Evolutionary conservation across 75 land plant species (phyloP).

Genomic region (Pinus taeda): DNA sequence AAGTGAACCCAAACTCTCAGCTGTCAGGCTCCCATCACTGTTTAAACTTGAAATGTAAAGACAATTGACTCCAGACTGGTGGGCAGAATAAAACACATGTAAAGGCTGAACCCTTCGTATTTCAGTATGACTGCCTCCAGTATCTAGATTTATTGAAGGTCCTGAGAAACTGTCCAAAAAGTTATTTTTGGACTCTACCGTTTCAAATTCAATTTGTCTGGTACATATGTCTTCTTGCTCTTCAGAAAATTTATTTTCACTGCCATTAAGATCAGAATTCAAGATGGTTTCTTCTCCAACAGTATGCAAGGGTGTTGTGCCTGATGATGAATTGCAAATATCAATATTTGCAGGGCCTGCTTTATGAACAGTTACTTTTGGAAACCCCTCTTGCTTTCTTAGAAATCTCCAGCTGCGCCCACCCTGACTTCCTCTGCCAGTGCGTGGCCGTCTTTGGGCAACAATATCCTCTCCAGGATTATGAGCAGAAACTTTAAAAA

Average conservation of each 20-base stretch:
- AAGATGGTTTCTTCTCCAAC: background rate
- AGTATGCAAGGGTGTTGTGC: background rate
- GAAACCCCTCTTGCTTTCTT: constrained; percentile 2
- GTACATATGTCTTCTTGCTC: background rate
- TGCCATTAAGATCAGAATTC: background rate
- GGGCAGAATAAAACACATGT: constrained; percentile 44
- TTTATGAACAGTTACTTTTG: background rate
- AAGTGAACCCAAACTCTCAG: constrained; percentile 2
- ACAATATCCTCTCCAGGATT: constrained; percentile 36
- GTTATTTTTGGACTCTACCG: background rate
- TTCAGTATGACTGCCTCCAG: background rate
- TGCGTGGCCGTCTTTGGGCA: constrained; percentile 65
- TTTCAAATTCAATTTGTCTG: background rate
- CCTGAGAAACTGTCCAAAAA: background rate
- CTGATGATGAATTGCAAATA: background rate
- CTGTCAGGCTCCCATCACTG: background rate
- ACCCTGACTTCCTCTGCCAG: constrained; percentile 99
- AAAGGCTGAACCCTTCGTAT: constrained; percentile 40
- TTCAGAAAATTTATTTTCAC: background rate
- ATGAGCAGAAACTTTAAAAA: constrained; percentile 16
- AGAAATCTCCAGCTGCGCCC: constrained; percentile 74
- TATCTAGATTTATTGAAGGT: background rate
- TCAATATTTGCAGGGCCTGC: background rate
- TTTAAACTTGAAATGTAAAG: constrained; percentile 47
- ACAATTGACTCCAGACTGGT: constrained; percentile 97